Evolutionary conservation across 2,329 filamentous ascomycete genomes (phyloP), one percentile per base, ranked within the genome.

Genomic region (Alternaria sp.): DNA sequence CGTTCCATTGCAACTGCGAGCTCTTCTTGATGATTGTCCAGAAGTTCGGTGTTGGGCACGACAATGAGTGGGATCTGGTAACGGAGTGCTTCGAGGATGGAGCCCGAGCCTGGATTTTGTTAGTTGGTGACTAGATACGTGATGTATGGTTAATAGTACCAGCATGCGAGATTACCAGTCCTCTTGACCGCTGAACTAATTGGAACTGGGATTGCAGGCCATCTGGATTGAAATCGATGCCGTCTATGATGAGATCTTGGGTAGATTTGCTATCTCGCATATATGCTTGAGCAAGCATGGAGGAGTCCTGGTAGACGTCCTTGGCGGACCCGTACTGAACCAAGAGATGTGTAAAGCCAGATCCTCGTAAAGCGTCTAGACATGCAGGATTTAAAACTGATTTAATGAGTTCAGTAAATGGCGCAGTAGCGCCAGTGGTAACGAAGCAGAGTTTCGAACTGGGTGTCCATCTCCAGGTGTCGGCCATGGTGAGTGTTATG

Each of bases 21-120:
- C 77, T 98, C 93, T 20, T 88, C 86, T 79, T 99, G 95, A 75
- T 99, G 95, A 72, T 99, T 94, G 73, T 96, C 89, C 70, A 97
- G 85, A 0, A 99, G 85, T 7, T 84, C 83, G 2, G 88, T 85
- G 77, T 99, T 99, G 3, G 94, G 92, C 3, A 99, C 93, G 1
- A 97, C 92, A 51, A 99, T 86, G n/a, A 98, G 82, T 3, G 92
- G 90, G 0, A 93, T 82, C 14, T 88, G 86, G 54, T 91, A 82
- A 44, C 92, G 88, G 64, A 96, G 86, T 0, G 90, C 92, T 75
- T 94, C 93, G 0, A 98, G 84, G 28, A 98, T 93, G 3, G 92
- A 93, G 9, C 95, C 95, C 12, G 94, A 94, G 16, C 94, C 94
- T 97, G 53, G 16, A n/a, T 41, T 8, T n/a, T 36, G 43, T 66